Base-by-base conservation (phyloP, 164 flowering plant species). In the Sedum album region DNA sequence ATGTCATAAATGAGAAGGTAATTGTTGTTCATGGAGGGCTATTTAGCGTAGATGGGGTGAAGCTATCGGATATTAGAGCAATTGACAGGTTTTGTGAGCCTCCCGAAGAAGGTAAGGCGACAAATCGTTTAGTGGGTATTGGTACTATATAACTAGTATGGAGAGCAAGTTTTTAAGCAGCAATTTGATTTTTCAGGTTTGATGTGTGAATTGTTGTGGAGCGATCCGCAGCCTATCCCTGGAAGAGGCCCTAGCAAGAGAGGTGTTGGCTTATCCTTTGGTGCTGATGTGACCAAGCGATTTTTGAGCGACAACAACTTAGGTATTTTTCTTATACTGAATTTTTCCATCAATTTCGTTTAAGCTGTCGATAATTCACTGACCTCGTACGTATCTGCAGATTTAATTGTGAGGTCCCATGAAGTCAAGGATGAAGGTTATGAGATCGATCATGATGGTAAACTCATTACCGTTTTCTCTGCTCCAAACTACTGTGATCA, bases 201-300 rank as follows among this genome's bases (percentile, higher is more conserved):
- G 74, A 94, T 94, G 99, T 94, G 97, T 80, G 99, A 94, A 83
- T 70, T 91, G 78, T 79, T 94, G 57, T 94, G 99, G 99, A 94
- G 99, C 79, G 99, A 94, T 85, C 99, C 99, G 57, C 99, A 94
- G 76, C 94, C 99, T 69, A 66, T 23, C 35, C 96, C 82, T 67
- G 99, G 99, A 70, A 78, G 99, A 75, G 99, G 99, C n/a, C 99
- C 99, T 9, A 91, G 99, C 79, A 94, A 94, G 78, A 85, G 99
- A 33, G 99, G 99, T 66, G 97, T 94, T 3, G 99, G 99, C 33
- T 96, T 94, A 74, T 84, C 97, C 36, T 94, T 94, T 78, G 99
- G 99, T 69, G 87, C 39, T 57, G 99, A 94, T 76, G 99, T 94
- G 66, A 94, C 99, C 6, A 86, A 83, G 74, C 86, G 85, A 75